Evolutionary conservation across 2,329 filamentous ascomycete genomes (phyloP), one percentile per base, ranked within the genome.

Genomic region (Eutypa lata): DNA sequence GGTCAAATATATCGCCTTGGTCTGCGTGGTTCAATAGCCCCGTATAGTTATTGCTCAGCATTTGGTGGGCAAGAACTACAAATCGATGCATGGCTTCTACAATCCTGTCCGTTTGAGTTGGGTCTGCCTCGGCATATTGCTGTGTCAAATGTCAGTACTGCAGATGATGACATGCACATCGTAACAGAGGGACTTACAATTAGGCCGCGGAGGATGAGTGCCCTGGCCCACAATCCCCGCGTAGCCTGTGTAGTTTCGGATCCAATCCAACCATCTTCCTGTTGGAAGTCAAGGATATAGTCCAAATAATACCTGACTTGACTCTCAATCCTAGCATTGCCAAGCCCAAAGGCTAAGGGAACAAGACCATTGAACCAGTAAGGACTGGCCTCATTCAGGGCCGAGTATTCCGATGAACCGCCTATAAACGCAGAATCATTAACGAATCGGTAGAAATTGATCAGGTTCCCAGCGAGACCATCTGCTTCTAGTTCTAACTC

Each of bases 281-380:
- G 71, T 53, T 82, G 79, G 48, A 72, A 69, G 6, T 68, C 65
- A n/a, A 84, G 65, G 2, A 81, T 70, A 56, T 77, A 76, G 49
- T 77, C 67, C 6, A 77, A 63, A 28, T 74, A 73, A 5, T 66
- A 56, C 18, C 72, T 69, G 7, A 80, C 75, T 54, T 84, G 80
- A 0, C 56, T 58, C 57, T 80, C 78, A n/a, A 84, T 65, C 5
- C 74, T 65, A 3, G 66, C 57, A 60, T 83, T 75, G 48, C 79
- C 69, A 4, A 80, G 63, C 0, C 65, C 66, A 54, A 78, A 84
- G 1, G 81, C 79, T 22, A 84, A 70, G 18, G 81, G 79, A 2
- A 84, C 80, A 1, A 83, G 68, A 3, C 75, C 77, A 58, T 84
- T 83, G 60, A 82, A 78, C 78, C 80, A 84, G 62, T 83, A 83